phyloP scores from a whole-genome alignment of 2,329 filamentous ascomycete genomes.

The Colletotrichum sansevieriae region DNA sequence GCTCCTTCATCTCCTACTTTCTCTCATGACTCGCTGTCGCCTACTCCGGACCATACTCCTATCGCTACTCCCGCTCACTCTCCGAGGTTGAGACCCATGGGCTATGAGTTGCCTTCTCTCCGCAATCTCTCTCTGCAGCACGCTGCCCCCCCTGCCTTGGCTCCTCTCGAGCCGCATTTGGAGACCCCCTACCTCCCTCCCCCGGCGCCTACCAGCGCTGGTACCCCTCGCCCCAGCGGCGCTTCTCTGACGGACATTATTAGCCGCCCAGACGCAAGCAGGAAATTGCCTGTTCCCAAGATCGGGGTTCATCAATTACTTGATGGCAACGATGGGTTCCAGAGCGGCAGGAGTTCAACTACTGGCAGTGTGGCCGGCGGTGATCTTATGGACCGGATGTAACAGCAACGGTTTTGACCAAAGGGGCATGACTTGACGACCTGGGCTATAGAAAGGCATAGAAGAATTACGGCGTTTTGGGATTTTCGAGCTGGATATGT shows the following conservation, averaged over 20 bases:
- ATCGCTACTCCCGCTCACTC: constrained; percentile 96
- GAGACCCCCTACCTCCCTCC: constrained; percentile 57
- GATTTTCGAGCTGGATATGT: constrained; percentile 30
- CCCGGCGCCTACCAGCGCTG: constrained; percentile 64
- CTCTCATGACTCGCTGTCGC: constrained; percentile 94
- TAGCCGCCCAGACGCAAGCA: constrained; percentile 84
- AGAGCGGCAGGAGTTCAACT: constrained; percentile 82
- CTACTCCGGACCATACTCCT: constrained; percentile 98
- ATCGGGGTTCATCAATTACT: constrained; percentile 91
- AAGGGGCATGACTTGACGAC: constrained; percentile 55
- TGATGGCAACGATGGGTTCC: constrained; percentile 73
- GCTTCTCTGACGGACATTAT: constrained; percentile 94
- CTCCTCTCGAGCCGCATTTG: constrained; percentile 70
- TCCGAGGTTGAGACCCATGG: constrained; percentile 85
- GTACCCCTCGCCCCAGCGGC: constrained; percentile 69
- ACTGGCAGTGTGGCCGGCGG: constrained; percentile 82
- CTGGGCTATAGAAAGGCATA: constrained; percentile 55
- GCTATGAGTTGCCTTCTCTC: constrained; percentile 86
- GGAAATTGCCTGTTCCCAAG: constrained; percentile 92
- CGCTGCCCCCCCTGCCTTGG: constrained; percentile 67
- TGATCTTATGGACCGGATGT: constrained; percentile 72
- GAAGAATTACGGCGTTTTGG: constrained; percentile 54
- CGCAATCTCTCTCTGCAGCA: constrained; percentile 72
- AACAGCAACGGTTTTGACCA: constrained; percentile 43
- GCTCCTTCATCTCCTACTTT: constrained; percentile 96